phyloP scores from a whole-genome alignment of 2,329 filamentous ascomycete genomes.

The Trematosphaeria pertusa region DNA sequence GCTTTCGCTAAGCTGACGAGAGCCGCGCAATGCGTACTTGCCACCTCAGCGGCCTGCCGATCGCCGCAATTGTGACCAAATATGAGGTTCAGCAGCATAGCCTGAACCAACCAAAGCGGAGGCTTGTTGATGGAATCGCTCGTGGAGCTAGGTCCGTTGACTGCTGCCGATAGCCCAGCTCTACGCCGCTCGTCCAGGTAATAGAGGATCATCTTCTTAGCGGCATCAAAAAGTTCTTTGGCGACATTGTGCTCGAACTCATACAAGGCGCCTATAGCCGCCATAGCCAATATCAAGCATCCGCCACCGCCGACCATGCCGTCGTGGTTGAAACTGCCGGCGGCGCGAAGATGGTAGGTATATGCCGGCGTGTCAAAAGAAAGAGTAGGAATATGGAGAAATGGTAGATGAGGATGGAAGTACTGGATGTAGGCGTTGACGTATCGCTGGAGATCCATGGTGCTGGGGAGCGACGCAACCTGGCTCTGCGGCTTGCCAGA shows the following conservation, averaged over 20 bases:
- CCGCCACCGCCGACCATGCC: constrained; percentile 77
- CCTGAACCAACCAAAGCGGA: constrained; percentile 93
- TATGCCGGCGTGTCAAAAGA: constrained; percentile 83
- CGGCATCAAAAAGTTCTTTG: constrained; percentile 86
- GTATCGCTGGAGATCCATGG: constrained; percentile 86
- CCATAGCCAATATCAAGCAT: constrained; percentile 86
- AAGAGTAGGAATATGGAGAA: constrained; percentile 88
- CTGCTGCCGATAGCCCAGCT: constrained; percentile 73
- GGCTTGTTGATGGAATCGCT: constrained; percentile 72
- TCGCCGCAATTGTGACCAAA: constrained; percentile 96
- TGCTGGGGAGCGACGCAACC: constrained; percentile 73
- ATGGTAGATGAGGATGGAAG: constrained; percentile 94
- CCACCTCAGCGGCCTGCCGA: constrained; percentile 88
- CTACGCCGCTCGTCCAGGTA: constrained; percentile 92
- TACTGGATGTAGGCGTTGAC: constrained; percentile 88
- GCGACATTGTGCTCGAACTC: constrained; percentile 82
- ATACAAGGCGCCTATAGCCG: constrained; percentile 85
- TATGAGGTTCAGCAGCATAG: constrained; percentile 94
- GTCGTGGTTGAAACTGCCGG: constrained; percentile 60
- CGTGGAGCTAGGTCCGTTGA: constrained; percentile 59
- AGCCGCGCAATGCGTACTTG: constrained; percentile 88
- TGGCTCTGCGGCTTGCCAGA: constrained; percentile 48
- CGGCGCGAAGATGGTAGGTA: constrained; percentile 65
- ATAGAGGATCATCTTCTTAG: constrained; percentile 93
- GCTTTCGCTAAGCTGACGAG: constrained; percentile 90